Conservation (phyloP, 2,329 filamentous ascomycete genomes). For the Aspergillus latus region DNA sequence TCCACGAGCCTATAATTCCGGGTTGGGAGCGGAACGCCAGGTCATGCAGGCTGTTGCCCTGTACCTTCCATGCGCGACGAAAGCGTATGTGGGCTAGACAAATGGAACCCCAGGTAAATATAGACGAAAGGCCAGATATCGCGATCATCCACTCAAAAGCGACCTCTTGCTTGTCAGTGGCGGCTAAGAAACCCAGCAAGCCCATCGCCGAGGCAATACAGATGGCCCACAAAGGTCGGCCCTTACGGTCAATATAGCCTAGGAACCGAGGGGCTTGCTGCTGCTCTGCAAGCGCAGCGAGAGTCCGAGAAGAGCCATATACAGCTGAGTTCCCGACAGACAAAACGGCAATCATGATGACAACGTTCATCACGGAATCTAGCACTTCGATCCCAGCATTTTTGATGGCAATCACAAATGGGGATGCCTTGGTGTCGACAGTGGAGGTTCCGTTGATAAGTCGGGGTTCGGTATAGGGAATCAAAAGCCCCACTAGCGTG, state of each 20-base stretch:
- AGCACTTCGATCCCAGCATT: constrained; percentile 78
- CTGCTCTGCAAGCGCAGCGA: constrained; percentile 86
- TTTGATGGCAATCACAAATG: constrained; percentile 89
- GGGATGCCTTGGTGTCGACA: constrained; percentile 73
- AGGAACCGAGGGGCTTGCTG: constrained; percentile 75
- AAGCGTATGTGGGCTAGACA: constrained; percentile 92
- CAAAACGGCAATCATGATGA: constrained; percentile 86
- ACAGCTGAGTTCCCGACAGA: constrained; percentile 91
- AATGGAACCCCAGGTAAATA: constrained; percentile 80
- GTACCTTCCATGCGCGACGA: constrained; percentile 71
- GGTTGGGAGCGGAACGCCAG: constrained; percentile 79
- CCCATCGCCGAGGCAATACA: constrained; percentile 65
- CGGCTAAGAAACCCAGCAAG: constrained; percentile 74
- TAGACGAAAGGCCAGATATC: constrained; percentile 68
- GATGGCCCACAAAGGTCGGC: constrained; percentile 76
- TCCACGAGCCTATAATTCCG: constrained; percentile 75
- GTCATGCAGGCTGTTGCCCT: constrained; percentile 70
- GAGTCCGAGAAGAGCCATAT: constrained; percentile 85
- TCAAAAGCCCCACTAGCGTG: constrained; percentile 75
- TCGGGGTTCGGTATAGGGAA: constrained; percentile 67
- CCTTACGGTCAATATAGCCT: constrained; percentile 77
- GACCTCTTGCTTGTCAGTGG: constrained; percentile 57
- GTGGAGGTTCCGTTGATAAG: constrained; percentile 60
- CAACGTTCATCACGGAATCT: constrained; percentile 89
- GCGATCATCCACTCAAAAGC: constrained; percentile 80